phyloP scores from a whole-genome alignment of 192 early-diverging fungal genomes.

The Backusella liffmaniae region DNA sequence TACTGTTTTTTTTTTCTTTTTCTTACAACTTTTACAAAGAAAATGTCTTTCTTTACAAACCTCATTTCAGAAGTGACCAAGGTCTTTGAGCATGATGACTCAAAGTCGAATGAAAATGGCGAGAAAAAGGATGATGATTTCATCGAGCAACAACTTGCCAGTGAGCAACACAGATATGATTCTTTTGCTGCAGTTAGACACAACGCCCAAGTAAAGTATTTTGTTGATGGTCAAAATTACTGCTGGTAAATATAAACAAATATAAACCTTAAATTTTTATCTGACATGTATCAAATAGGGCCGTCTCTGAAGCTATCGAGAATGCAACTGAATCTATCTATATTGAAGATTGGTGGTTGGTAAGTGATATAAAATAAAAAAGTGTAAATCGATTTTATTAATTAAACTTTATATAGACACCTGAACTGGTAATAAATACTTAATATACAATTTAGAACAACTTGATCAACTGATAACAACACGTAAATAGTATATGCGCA shows the following conservation, averaged over 20 bases:
- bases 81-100: conserved; percentile 26
- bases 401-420: not conserved
- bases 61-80: conserved; percentile 19
- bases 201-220: conserved; percentile 61
- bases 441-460: not conserved
- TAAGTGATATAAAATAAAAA: conserved; percentile 14
- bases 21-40: not conserved
- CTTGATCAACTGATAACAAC: not conserved
- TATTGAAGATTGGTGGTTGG: conserved; percentile 87
- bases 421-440: not conserved
- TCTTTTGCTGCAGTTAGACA: conserved; percentile 78
- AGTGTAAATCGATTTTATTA: not conserved
- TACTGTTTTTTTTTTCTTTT: not conserved
- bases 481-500: conserved; percentile 61
- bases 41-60: conserved; percentile 18
- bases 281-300: conserved; percentile 24
- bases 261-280: not conserved
- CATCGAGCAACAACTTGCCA: conserved; percentile 36
- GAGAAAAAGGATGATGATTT: conserved; percentile 38
- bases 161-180: conserved; percentile 57
- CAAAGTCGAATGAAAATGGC: not conserved
- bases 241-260: conserved; percentile 41
- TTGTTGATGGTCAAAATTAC: conserved; percentile 79
- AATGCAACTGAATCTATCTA: conserved; percentile 66
- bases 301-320: conserved; percentile 70